phyloP scores from a whole-genome alignment of 1,139 yeast genomes.

The Suhomyces atakaporum region DNA sequence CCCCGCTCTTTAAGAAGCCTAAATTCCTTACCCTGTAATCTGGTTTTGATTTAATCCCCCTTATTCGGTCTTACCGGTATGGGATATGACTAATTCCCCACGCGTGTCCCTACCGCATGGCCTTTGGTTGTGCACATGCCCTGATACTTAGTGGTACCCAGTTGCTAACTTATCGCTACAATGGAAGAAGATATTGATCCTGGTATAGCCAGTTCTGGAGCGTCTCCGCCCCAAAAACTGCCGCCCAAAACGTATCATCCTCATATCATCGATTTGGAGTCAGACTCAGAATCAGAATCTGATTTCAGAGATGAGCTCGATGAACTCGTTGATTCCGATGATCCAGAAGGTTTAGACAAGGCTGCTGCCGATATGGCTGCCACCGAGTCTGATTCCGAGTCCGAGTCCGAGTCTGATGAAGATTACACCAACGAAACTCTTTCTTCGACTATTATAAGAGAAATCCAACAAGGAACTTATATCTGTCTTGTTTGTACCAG shows the following conservation, averaged over 20 bases:
- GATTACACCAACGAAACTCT: slow-evolving; percentile 37
- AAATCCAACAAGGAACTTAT: slow-evolving; percentile 68
- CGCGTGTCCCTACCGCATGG: neutral
- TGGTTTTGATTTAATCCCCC: no score
- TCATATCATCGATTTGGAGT: slow-evolving; percentile 18
- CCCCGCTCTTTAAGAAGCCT: no score
- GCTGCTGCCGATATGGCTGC: no score
- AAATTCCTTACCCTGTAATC: no score
- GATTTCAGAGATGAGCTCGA: slow-evolving; percentile 10
- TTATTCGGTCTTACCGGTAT: neutral
- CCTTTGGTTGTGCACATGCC: neutral
- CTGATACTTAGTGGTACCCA: neutral
- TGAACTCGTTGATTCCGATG: slow-evolving; percentile 1
- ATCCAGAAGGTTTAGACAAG: no score
- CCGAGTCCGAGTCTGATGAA: slow-evolving; percentile 11
- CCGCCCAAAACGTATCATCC: slow-evolving; percentile 14
- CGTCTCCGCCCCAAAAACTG: slow-evolving; percentile 1
- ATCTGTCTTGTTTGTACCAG: slow-evolving; percentile 83
- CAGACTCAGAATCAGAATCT: slow-evolving; percentile 18
- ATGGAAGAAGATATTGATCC: slow-evolving; percentile 12
- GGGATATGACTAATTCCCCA: neutral
- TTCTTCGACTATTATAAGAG: slow-evolving; percentile 45
- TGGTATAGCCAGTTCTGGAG: slow-evolving; percentile 1
- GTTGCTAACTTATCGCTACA: neutral
- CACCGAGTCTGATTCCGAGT: slow-evolving; percentile 2